A percentile compares a stretch with the other conserved stretches of the same genome.
These are phyloP conservation scores for Scheffersomyces parashehatae DNA, from an alignment of 1,139 yeast genomes.

Conservation along the genomic window DNA sequence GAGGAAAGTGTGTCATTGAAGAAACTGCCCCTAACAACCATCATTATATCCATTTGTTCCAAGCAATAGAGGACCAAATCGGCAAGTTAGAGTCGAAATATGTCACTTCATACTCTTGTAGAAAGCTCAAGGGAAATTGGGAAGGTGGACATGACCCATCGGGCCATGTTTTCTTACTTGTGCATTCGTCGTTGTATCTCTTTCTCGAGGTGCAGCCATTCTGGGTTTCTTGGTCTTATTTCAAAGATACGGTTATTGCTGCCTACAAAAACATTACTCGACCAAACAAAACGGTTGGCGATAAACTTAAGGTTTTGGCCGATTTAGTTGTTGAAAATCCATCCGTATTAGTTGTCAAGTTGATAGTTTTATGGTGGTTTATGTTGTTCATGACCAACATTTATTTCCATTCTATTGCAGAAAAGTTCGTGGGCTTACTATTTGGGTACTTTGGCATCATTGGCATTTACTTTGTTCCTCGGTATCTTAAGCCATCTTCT, in stretches of 20 bases:
- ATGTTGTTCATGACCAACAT: slow-evolving; percentile 85
- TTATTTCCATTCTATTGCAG: slow-evolving; percentile 79
- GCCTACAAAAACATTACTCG: neutral
- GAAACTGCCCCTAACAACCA: slow-evolving; percentile 3
- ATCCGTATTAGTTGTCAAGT: slow-evolving; percentile 37
- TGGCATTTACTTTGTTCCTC: slow-evolving; percentile 37
- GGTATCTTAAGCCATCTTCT: slow-evolving; percentile 4
- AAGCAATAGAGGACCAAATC: slow-evolving; percentile 8
- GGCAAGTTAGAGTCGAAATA: slow-evolving; percentile 12
- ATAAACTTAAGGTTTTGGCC: neutral
- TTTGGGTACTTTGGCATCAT: slow-evolving; percentile 57
- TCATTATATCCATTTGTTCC: slow-evolving; percentile 12
- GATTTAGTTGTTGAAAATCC: slow-evolving; percentile 36
- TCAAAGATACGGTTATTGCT: neutral
- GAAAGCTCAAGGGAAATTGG: slow-evolving; percentile 72
- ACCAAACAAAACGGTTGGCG: neutral
- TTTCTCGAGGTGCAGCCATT: slow-evolving; percentile 62
- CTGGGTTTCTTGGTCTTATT: slow-evolving; percentile 27
- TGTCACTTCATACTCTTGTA: slow-evolving; percentile 55
- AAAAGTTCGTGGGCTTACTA: slow-evolving; percentile 65
- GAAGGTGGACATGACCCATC: slow-evolving; percentile 94
- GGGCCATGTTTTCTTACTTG: slow-evolving; percentile 84
- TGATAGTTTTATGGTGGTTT: slow-evolving; percentile 74
- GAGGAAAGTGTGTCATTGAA: slow-evolving; percentile 65
- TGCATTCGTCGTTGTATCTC: slow-evolving; percentile 69